A percentile compares a stretch with the other conserved stretches of the same genome.
These are phyloP conservation scores for Cystobasidiaceae sp. DNA, from an alignment of 1,284 basidiomycete species.

Conservation along the genomic window DNA sequence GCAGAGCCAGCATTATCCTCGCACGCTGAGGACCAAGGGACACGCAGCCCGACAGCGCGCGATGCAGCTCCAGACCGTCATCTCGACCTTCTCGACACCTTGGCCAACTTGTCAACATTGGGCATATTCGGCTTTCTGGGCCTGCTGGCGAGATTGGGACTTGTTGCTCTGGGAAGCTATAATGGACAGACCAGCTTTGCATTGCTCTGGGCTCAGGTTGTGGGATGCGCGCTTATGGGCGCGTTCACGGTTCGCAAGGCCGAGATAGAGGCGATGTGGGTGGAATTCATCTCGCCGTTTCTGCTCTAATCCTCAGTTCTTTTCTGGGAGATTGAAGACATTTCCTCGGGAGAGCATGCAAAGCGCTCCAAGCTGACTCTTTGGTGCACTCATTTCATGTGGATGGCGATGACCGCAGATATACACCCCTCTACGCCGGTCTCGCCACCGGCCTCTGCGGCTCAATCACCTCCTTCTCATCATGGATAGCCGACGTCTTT, in stretches of 20 bases:
- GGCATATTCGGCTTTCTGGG: slow-evolving; percentile 48
- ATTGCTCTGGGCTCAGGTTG: slow-evolving; percentile 77
- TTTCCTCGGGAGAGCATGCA: no score
- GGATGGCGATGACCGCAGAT: slow-evolving; percentile 52
- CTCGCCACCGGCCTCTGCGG: slow-evolving; percentile 93
- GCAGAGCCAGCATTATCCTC: no score
- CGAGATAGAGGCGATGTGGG: slow-evolving; percentile 68
- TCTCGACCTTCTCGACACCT: neutral
- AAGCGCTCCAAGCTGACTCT: no score
- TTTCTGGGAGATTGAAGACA: neutral
- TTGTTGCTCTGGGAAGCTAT: slow-evolving; percentile 54
- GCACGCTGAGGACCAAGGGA: no score
- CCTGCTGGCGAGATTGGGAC: slow-evolving; percentile 46
- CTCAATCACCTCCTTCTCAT: slow-evolving; percentile 90
- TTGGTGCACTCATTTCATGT: no score
- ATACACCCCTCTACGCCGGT: slow-evolving; percentile 79
- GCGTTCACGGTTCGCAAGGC: slow-evolving; percentile 63
- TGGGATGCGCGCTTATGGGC: slow-evolving; percentile 92
- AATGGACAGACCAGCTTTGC: slow-evolving; percentile 72
- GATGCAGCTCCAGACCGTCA: neutral
- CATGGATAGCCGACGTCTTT: slow-evolving; percentile 88
- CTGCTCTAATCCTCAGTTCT: neutral
- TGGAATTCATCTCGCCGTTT: slow-evolving; percentile 33
- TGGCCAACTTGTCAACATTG: slow-evolving; percentile 43
- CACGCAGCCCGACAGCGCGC: no score